These are phyloP conservation scores for Pichia nanzhaoensis DNA, from an alignment of 805 yeast genomes.

Conservation along the genomic window DNA sequence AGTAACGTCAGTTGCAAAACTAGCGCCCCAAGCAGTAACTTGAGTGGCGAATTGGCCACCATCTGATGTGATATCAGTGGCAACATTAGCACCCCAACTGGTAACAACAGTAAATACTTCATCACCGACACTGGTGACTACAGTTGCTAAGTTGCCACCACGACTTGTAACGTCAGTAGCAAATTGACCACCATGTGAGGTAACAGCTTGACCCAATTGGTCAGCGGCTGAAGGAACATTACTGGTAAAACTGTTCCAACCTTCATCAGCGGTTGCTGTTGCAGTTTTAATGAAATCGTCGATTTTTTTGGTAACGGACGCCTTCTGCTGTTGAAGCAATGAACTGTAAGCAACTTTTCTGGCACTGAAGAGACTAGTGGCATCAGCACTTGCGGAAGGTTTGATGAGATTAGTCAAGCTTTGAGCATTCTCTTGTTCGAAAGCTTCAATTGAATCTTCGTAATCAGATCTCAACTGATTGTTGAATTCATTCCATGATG, in stretches of 20 bases:
- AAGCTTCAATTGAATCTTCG: conserved; percentile 3
- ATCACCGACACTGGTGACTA: conserved; percentile 7
- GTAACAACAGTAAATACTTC: conserved; percentile 1
- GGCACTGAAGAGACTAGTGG: neutral
- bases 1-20: neutral
- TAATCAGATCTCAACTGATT: conserved; percentile 1
- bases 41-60: conserved; percentile 8
- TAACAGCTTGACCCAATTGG: conserved; percentile 6
- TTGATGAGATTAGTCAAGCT: neutral
- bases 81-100: neutral
- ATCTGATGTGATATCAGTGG: neutral
- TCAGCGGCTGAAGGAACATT: neutral
- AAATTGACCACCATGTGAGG: conserved; percentile 7
- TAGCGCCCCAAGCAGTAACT: conserved; percentile 5
- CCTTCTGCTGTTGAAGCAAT: conserved; percentile 4
- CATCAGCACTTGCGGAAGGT: neutral
- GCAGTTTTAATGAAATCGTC: conserved; percentile 1
- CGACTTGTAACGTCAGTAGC: conserved; percentile 8
- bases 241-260: conserved; percentile 1
- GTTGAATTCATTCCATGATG: conserved; percentile 8
- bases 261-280: neutral
- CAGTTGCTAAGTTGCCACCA: conserved; percentile 8
- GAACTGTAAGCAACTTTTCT: conserved; percentile 9
- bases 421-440: conserved; percentile 5
- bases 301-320: conserved; percentile 6